Evolutionary conservation across 2,329 filamentous ascomycete genomes (phyloP), one percentile per base, ranked within the genome.

Genomic region (Zelopaecilomyces penicillatus): DNA sequence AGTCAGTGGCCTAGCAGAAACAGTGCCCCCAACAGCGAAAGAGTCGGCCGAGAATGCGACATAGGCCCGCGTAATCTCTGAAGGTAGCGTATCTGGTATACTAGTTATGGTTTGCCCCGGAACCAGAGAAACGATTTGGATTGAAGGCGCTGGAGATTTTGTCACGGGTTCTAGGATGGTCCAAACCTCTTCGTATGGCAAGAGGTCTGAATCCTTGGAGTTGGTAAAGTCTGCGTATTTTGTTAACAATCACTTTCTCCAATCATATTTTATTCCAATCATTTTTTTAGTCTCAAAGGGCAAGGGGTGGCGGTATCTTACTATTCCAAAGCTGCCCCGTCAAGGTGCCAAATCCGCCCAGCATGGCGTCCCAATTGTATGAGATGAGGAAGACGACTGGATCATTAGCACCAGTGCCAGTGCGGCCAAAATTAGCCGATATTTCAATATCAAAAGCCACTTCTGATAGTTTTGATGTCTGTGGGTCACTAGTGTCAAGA

Each of bases 71-170:
- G 36, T 43, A 2, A 48, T 46, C 30, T 48, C 10, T 6, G 43
- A 42, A 7, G 46, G 46, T 4, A 48, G 32, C 7, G 39, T 45
- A n/a, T 48, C 43, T 4, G 46, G 46, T 19, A 48, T 46, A 12
- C 43, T 36, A 28, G n/a, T 7, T 1, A 48, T 31, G 3, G 35
- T 43, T n/a, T 40, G 27, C 2, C 12, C 11, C 5, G 46, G 46
- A 4, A 48, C 46, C 40, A 48, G 12, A 5, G 31, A 33, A 5
- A 37, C 43, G 5, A 48, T 29, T 4, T 41, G 27, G 6, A 48
- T 48, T 8, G 43, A 43, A 5, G 12, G 36, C 3, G 46, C 39
- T 3, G 43, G 40, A 10, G 37, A 34, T 5, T 30, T 26, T 2
- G 41, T 44, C 3, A 37, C n/a, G 8, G 45, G 45, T 35, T 36